Percentiles rank a stretch among this genome's conserved stretches.
These are phyloP conservation scores for Penicillium bovifimosum DNA, from an alignment of 495 filamentous ascomycete genomes.

Conservation along the genomic window DNA sequence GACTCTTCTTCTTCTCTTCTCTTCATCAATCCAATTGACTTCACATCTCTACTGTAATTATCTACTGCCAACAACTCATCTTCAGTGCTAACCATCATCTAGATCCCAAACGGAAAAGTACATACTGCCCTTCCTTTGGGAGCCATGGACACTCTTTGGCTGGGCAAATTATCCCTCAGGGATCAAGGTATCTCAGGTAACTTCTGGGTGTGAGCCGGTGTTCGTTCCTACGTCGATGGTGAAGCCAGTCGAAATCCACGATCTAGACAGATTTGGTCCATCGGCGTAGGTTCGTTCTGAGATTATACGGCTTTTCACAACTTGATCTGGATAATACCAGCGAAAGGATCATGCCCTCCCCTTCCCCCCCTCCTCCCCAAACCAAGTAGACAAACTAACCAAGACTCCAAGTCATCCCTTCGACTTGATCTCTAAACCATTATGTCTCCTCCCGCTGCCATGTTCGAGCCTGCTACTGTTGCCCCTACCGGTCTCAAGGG, in stretches of 20 bases:
- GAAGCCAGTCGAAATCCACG: not conserved
- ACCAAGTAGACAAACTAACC: constrained; percentile 32
- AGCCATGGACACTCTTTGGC: constrained; percentile 40
- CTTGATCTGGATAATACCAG: constrained; percentile 99
- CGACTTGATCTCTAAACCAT: constrained; percentile 37
- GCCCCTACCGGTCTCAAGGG: constrained; percentile 44
- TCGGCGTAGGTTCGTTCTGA: constrained; percentile 62
- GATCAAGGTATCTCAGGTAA: constrained; percentile 64
- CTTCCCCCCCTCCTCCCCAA: constrained; percentile 24
- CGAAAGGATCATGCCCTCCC: constrained; percentile 90
- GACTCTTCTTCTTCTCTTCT: not conserved
- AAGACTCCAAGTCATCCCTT: constrained; percentile 30
- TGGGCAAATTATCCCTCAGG: constrained; percentile 32
- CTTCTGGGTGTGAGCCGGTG: constrained; percentile 62
- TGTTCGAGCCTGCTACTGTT: constrained; percentile 36
- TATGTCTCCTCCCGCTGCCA: constrained; percentile 73
- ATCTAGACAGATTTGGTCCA: not conserved
- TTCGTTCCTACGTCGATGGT: constrained; percentile 43
- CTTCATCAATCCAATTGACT: not conserved
- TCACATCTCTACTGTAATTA: constrained; percentile 26
- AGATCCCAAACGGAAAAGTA: constrained; percentile 20
- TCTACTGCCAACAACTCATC: not conserved
- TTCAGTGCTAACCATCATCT: constrained; percentile 14
- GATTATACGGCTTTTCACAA: constrained; percentile 91
- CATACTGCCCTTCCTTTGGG: constrained; percentile 29